phyloP scores from a whole-genome alignment of 2,329 filamentous ascomycete genomes.

The Cladorrhinum sp. region DNA sequence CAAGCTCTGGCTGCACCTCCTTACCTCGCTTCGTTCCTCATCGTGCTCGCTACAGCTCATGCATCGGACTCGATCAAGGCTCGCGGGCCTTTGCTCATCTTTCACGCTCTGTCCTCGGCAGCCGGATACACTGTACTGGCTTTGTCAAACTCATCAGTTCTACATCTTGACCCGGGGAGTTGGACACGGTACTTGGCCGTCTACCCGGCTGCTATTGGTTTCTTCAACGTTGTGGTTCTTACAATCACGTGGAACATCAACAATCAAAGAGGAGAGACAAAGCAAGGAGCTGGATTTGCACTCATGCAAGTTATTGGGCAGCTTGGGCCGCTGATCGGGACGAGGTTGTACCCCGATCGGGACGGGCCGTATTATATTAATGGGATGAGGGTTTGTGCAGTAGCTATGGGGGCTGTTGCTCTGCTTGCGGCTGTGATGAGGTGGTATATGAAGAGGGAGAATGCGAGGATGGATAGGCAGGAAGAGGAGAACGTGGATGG shows the following conservation, averaged over 20 bases:
- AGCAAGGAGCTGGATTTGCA: constrained; percentile 73
- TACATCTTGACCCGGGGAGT: constrained; percentile 36
- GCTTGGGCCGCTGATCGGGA: constrained; percentile 70
- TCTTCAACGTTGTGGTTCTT: constrained; percentile 80
- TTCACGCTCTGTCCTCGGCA: constrained; percentile 65
- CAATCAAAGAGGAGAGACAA: constrained; percentile 68
- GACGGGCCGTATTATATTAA: constrained; percentile 60
- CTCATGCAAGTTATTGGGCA: constrained; percentile 80
- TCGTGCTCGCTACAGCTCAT: constrained; percentile 69
- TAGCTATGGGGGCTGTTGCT: constrained; percentile 61
- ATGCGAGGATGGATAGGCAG: constrained; percentile 42
- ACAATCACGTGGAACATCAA: constrained; percentile 88
- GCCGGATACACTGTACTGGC: constrained; percentile 58
- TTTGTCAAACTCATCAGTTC: constrained; percentile 45
- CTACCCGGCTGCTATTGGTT: constrained; percentile 74
- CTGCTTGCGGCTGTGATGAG: constrained; percentile 53
- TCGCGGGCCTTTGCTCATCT: constrained; percentile 64
- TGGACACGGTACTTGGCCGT: constrained; percentile 67
- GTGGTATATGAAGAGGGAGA: constrained; percentile 50
- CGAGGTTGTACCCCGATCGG: constrained; percentile 58
- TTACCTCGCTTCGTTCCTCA: constrained; percentile 70
- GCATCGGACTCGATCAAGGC: constrained; percentile 64
- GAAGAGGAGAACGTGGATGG: constrained; percentile 28
- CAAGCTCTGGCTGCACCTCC: constrained; percentile 81
- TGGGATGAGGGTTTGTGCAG: constrained; percentile 62